These are phyloP conservation scores for Lentithecium fluviatile DNA, from an alignment of 495 filamentous ascomycete species.

Conservation along the genomic window DNA sequence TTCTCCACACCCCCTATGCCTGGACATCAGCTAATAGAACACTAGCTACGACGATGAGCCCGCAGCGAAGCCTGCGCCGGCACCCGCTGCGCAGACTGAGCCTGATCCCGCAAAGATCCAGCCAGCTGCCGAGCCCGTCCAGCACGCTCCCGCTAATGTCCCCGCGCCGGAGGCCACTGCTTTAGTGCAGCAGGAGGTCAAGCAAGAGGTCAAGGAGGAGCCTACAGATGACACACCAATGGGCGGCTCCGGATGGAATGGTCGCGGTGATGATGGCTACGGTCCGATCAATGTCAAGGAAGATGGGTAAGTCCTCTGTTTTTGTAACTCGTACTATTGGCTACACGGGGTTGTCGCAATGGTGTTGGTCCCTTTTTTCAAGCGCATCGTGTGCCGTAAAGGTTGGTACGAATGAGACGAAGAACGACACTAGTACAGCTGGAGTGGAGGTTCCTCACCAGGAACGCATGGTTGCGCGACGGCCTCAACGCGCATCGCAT, in stretches of 20 bases:
- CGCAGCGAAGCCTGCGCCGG: constrained; percentile 39
- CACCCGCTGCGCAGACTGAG: constrained; percentile 4
- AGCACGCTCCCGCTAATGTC: not conserved
- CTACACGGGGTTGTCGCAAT: too few relatives aligned
- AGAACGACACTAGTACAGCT: too few relatives aligned
- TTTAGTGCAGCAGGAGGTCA: too few relatives aligned
- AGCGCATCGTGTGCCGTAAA: not conserved
- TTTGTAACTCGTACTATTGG: not conserved
- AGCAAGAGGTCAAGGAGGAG: constrained; percentile 27
- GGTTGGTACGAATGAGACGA: too few relatives aligned
- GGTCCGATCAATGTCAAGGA: constrained; percentile 75
- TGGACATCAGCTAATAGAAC: not conserved
- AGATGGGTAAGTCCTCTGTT: constrained; percentile 82
- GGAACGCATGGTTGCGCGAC: too few relatives aligned
- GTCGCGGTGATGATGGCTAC: constrained; percentile 44
- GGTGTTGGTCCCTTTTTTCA: too few relatives aligned
- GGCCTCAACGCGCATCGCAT: too few relatives aligned
- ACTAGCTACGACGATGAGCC: constrained; percentile 80
- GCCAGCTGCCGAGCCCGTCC: not conserved
- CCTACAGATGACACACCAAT: constrained; percentile 36
- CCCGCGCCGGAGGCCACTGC: not conserved
- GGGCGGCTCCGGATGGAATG: too few relatives aligned
- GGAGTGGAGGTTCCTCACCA: too few relatives aligned
- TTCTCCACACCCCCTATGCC: not conserved
- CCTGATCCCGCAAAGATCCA: constrained; percentile 13